These are phyloP conservation scores for Paramecium octaurelia DNA, from an alignment of 73 alveolate genomes.

Conservation along the genomic window DNA sequence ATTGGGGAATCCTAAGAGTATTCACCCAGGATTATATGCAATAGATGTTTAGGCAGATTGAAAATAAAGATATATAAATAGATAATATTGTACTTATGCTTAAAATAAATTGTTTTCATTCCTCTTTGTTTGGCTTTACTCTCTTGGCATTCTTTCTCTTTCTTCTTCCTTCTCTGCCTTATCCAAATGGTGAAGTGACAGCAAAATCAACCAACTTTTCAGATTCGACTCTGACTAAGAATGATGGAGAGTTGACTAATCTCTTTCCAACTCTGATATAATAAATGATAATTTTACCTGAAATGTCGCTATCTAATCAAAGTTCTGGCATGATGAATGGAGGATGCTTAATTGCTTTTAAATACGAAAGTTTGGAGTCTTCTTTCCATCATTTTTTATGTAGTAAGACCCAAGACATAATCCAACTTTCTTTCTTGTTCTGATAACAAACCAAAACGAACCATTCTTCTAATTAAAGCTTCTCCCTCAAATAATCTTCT, in stretches of 20 bases:
- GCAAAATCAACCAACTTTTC: conserved; percentile 94
- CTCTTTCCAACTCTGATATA: conserved; percentile 89
- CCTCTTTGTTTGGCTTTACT: conserved; percentile 66
- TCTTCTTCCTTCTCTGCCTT: conserved; percentile 85
- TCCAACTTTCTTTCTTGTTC: conserved; percentile 94
- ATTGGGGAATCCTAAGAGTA: neutral
- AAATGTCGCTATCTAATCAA: conserved; percentile 96
- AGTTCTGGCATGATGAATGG: conserved; percentile 97
- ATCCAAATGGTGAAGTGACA: conserved; percentile 81
- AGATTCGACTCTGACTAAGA: conserved; percentile 93
- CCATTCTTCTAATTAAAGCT: conserved; percentile 97
- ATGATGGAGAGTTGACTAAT: conserved; percentile 96
- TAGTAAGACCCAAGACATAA: conserved; percentile 95
- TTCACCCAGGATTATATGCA: conserved; percentile 16
- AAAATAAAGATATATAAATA: neutral
- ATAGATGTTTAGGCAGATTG: neutral
- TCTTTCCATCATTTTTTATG: conserved; percentile 92
- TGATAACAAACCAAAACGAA: conserved; percentile 89
- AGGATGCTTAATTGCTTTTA: conserved; percentile 78
- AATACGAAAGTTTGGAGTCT: conserved; percentile 96
- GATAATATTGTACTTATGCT: conserved; percentile 20
- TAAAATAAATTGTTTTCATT: neutral
- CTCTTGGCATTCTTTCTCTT: conserved; percentile 82
- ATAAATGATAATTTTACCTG: conserved; percentile 43
- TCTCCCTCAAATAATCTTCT: conserved; percentile 95